Percentiles rank a stretch among this genome's conserved stretches.
These are phyloP conservation scores for Sporisorium graminicola DNA, from an alignment of 1,284 basidiomycete species.

Conservation along the genomic window DNA sequence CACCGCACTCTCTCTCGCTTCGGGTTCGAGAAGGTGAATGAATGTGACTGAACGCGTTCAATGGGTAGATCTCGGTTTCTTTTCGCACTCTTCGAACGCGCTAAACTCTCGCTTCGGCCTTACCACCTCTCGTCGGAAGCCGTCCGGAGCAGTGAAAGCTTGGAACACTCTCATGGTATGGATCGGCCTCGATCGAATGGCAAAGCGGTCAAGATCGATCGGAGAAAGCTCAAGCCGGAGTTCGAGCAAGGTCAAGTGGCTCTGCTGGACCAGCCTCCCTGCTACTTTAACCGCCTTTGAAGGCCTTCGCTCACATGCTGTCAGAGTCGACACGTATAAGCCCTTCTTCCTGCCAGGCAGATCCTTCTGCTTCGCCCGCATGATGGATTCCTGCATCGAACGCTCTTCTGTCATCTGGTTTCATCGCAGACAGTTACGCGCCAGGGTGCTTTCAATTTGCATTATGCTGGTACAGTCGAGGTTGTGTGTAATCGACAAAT, in stretches of 20 bases:
- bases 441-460: constrained; percentile 12
- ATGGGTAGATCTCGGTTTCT: neutral
- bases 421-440: neutral
- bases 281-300: neutral
- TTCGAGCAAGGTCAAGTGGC: no score
- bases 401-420: neutral
- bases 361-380: neutral
- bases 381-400: neutral
- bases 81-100: neutral
- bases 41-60: neutral
- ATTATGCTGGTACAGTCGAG: constrained; percentile 7
- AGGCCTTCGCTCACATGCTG: neutral
- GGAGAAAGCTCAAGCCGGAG: no score
- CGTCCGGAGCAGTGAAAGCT: neutral
- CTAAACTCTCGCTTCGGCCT: neutral
- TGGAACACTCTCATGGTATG: neutral
- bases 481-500: neutral
- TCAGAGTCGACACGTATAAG: no score
- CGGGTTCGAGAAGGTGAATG: no score
- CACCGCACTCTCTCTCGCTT: neutral
- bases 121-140: neutral
- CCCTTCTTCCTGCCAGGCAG: neutral
- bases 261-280: neutral
- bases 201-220: neutral
- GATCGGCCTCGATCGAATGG: neutral